Evolutionary conservation across 169 alveolate species (phyloP), one percentile per base, ranked within the genome.

Genomic region (Cryptosporidium bovis): DNA sequence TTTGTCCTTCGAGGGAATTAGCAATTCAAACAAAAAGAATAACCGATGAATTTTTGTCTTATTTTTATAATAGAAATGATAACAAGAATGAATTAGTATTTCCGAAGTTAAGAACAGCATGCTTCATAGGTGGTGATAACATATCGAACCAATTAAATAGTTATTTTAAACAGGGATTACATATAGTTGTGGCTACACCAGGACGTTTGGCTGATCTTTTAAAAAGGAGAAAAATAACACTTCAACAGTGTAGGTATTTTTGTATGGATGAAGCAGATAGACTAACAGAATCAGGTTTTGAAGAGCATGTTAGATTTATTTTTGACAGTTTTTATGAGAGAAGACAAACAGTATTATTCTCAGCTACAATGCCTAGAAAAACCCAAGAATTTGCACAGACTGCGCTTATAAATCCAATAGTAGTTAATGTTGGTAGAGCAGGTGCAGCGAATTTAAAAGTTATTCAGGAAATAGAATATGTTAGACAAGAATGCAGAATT

Each of bases 181-280:
- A 98, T 92, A 94, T 97, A 90, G 92, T 97, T n/a, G 97, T 97
- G 27, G 99, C 99, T 29, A 97, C 99, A 7, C 99, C 99, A 0
- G 99, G 99, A 4, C 83, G 99, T 65, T 85, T 97, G 50, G 97
- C 96, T 33, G 99, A 97, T 82, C 92, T 97, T 94, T 92, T 98
- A 71, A 93, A 92, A 84, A 93, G 91, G 90, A 55, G 62, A 62
- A 93, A 95, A 55, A 93, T 97, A 87, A 90, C 95, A 15, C 90
- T 98, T 83, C 93, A 92, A 67, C 95, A 94, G 66, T 97, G 98
- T 89, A 92, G 92, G 82, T 96, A 91, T 82, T 93, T 97, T 77
- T 97, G 97, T 27, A 91, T 98, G 58, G 99, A 98, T 91, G 99
- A 98, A 90, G 99, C 99, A 5, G 99, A 98, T 92, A 91, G 97